Percentiles rank a stretch among this genome's conserved stretches.
These are phyloP conservation scores for Verruconis gallopava DNA, from an alignment of 2,329 filamentous ascomycete species.

Conservation along the genomic window DNA sequence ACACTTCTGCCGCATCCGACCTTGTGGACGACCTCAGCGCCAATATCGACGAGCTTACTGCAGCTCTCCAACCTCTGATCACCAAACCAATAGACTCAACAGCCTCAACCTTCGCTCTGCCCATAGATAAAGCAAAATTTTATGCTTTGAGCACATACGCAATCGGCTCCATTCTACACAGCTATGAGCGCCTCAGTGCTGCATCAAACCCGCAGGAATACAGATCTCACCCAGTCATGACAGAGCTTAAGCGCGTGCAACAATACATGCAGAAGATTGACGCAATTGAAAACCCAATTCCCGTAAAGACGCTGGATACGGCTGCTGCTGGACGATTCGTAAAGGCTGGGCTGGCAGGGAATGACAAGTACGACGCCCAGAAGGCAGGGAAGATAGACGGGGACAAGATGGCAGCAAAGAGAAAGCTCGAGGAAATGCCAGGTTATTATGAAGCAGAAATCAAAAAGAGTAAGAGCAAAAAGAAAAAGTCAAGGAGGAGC, in stretches of 20 bases:
- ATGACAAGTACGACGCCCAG: conserved; percentile 6
- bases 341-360: conserved; percentile 7
- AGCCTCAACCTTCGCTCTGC: conserved; percentile 65
- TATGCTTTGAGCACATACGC: conserved; percentile 80
- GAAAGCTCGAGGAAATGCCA: conserved; percentile 4
- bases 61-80: conserved; percentile 61
- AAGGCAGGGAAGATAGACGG: conserved; percentile 5
- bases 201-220: conserved; percentile 42
- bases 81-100: conserved; percentile 49
- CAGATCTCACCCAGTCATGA: conserved; percentile 74
- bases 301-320: conserved; percentile 29
- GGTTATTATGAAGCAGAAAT: neutral
- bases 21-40: conserved; percentile 60
- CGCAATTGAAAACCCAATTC: conserved; percentile 54
- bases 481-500: neutral
- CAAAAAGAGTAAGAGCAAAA: neutral
- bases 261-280: conserved; percentile 93
- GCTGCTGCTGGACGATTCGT: conserved; percentile 9
- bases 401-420: conserved; percentile 1
- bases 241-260: conserved; percentile 73
- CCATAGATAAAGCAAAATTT: conserved; percentile 92
- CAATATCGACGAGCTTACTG: conserved; percentile 68
- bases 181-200: conserved; percentile 66
- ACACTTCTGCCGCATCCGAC: conserved; percentile 20
- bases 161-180: conserved; percentile 81